phyloP scores from a whole-genome alignment of 139 green algal species.

The Prasinococcaceae sp. region DNA sequence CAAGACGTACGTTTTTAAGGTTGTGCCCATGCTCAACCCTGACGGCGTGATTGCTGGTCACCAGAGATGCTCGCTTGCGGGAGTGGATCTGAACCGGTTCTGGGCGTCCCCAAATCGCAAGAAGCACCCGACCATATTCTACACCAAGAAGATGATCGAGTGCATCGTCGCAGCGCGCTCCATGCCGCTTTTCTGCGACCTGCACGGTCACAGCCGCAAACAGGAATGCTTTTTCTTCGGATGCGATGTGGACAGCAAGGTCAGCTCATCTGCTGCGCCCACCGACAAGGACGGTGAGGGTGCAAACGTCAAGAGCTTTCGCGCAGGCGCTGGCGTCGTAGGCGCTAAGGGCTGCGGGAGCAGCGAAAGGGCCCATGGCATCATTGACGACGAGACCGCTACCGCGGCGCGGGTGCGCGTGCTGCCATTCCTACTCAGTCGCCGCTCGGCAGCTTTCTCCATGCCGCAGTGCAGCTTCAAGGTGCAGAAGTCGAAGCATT shows the following conservation, averaged over 20 bases:
- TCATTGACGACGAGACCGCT: conserved; percentile 28
- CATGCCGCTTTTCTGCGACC: conserved; percentile 52
- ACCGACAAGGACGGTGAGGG: too few species aligned
- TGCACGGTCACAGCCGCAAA: conserved; percentile 59
- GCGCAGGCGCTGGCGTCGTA: too few species aligned
- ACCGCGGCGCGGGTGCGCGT: conserved; percentile 40
- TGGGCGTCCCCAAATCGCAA: conserved; percentile 34
- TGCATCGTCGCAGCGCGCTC: conserved; percentile 30
- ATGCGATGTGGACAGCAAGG: conserved; percentile 35
- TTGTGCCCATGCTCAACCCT: conserved; percentile 69
- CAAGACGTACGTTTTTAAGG: conserved; percentile 48
- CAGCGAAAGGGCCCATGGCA: too few species aligned
- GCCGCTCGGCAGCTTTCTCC: conserved; percentile 26
- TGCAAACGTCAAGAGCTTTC: too few species aligned
- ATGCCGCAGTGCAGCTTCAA: conserved; percentile 43
- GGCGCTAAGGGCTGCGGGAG: too few species aligned
- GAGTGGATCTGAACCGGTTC: conserved; percentile 58
- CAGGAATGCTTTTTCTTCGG: conserved; percentile 42
- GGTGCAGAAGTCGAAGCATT: conserved; percentile 46
- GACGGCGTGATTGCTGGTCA: conserved; percentile 48
- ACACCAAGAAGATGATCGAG: conserved; percentile 38
- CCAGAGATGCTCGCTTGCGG: conserved; percentile 49
- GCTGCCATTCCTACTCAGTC: conserved; percentile 38
- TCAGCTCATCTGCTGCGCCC: too few species aligned
- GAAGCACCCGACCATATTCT: conserved; percentile 41